These are phyloP conservation scores for Yamagishiella unicocca DNA, from an alignment of 139 green algal species.

Conservation along the genomic window DNA sequence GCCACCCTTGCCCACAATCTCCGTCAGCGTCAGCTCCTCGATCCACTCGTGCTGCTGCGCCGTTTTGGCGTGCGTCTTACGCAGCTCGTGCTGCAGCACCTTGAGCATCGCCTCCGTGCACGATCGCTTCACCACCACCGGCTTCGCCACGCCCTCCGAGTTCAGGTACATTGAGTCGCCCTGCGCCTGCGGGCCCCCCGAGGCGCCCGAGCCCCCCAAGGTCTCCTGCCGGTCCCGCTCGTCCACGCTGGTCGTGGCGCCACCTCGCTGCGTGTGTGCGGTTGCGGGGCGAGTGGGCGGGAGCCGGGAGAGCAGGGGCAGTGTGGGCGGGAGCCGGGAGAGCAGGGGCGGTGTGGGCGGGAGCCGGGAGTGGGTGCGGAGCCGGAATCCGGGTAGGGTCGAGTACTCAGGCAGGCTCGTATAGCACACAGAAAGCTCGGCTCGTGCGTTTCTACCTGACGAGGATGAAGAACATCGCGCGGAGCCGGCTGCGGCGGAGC, in stretches of 20 bases:
- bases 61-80: slow-evolving; percentile 65
- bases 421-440: no score
- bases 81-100: slow-evolving; percentile 77
- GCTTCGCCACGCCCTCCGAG: slow-evolving; percentile 55
- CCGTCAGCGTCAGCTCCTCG: slow-evolving; percentile 66
- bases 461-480: no score
- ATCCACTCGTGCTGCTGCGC: slow-evolving; percentile 67
- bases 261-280: slow-evolving; percentile 35
- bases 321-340: neutral
- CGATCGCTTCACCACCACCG: slow-evolving; percentile 67
- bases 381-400: no score
- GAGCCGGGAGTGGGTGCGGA: no score
- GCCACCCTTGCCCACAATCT: slow-evolving; percentile 74
- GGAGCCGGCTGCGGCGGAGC: no score
- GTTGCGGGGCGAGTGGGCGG: no score
- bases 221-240: neutral
- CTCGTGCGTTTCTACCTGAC: no score
- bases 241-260: neutral
- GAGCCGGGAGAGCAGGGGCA: neutral
- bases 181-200: neutral
- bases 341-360: no score
- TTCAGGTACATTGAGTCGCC: slow-evolving; percentile 40
- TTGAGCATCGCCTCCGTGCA: slow-evolving; percentile 79
- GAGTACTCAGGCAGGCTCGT: no score
- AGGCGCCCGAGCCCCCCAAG: neutral